Evolutionary conservation across 2,329 filamentous ascomycete genomes (phyloP), one percentile per base, ranked within the genome.

Genomic region (Aspergillus melleus): DNA sequence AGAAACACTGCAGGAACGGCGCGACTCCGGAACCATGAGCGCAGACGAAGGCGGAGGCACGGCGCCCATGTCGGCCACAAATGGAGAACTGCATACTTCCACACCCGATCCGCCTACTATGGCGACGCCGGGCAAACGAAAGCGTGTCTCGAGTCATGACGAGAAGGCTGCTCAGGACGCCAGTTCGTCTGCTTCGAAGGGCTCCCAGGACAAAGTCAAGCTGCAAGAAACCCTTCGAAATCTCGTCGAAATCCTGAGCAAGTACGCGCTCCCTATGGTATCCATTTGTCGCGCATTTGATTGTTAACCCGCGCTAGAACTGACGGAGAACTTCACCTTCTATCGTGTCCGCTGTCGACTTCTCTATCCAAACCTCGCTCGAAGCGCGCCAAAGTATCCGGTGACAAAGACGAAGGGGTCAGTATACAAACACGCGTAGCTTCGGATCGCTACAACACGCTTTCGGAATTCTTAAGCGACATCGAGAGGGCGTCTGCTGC

Each of bases 291-390:
- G 29, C 54, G 51, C 47, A 36, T 55, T 39, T 54, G 49, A 61
- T 56, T 42, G 57, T 64, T 75, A 58, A 74, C 64, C 52, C 19
- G n/a, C 8, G 54, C 12, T 58, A 81, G 78, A 58, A 73, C 77
- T 63, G 77, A 80, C 63, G 68, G 74, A n/a, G 76, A 77, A 50
- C 73, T 79, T n/a, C 74, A 75, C 30, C 70, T 80, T 53, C 70
- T 80, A 14, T 75, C 75, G 54, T 75, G 72, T 55, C 74, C 77
- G 46, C 65, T 80, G 49, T 71, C 74, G 19, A 63, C 68, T 12
- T 71, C 75, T 19, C 66, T 70, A 6, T 63, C 72, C 39, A 78
- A 78, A 65, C 78, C 77, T 46, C 76, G 76, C 32, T 70, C 71
- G 32, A 80, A 80, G 64, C 76, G 77, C 64, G 72, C 76, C 50